phyloP scores from a whole-genome alignment of 768 basidiomycete genomes.

The Pisolithus orientalis region DNA sequence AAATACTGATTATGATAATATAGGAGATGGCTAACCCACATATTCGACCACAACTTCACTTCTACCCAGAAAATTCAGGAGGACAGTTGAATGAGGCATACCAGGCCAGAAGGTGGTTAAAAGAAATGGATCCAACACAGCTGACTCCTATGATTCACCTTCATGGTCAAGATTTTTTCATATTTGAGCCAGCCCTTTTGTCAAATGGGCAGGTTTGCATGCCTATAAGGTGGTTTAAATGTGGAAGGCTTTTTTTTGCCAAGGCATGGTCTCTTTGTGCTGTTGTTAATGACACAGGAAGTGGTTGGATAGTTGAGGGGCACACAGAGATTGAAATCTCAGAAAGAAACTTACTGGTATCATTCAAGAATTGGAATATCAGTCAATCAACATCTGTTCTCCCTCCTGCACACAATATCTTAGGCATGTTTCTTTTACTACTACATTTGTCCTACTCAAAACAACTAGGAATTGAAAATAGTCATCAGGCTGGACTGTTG shows the following conservation, averaged over 20 bases:
- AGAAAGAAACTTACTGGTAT: constrained; percentile 2
- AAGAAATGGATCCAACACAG: constrained; percentile 16
- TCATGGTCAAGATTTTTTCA: constrained; percentile 20
- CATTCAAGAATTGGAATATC: constrained; percentile 5
- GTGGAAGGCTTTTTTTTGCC: constrained; percentile 7
- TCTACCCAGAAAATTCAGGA: constrained; percentile 31
- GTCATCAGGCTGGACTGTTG: neutral
- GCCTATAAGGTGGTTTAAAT: constrained; percentile 22
- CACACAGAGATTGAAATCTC: constrained; percentile 5
- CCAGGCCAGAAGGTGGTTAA: constrained; percentile 23
- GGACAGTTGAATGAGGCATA: constrained; percentile 13
- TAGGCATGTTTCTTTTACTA: constrained; percentile 5
- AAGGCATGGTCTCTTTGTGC: constrained; percentile 13
- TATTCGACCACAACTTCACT: constrained; percentile 24
- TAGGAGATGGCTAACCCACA: constrained; percentile 35
- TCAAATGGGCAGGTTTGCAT: constrained; percentile 10
- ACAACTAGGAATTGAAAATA: neutral
- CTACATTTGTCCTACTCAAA: neutral
- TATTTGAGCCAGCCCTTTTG: constrained; percentile 19
- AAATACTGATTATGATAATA: neutral
- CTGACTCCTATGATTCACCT: constrained; percentile 26
- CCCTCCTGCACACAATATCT: constrained; percentile 8
- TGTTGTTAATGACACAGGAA: neutral
- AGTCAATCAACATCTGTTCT: constrained; percentile 2
- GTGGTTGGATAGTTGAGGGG: constrained; percentile 16